phyloP scores from a whole-genome alignment of 2,329 filamentous ascomycete genomes.

The Myriosclerotinia curreyana region DNA sequence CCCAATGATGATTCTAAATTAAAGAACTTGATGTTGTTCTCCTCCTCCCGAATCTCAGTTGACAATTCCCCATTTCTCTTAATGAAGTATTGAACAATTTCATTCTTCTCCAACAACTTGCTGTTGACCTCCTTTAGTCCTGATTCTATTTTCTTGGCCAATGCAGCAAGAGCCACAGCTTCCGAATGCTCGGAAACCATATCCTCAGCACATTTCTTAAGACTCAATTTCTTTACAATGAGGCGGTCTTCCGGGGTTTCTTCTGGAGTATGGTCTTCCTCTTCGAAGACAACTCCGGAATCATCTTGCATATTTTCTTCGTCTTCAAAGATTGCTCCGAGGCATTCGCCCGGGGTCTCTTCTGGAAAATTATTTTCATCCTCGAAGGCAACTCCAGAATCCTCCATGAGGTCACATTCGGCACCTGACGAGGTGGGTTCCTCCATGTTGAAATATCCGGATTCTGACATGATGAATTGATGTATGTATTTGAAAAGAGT shows the following conservation, averaged over 20 bases:
- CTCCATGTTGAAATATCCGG: conserved; percentile 11
- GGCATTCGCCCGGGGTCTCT: conserved; percentile 7
- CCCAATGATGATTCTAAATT: conserved; percentile 16
- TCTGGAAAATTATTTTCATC: conserved; percentile 16
- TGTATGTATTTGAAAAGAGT: conserved; percentile 9
- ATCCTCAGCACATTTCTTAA: conserved; percentile 19
- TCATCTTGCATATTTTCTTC: conserved; percentile 13
- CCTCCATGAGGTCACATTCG: conserved; percentile 10
- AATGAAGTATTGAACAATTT: conserved; percentile 21
- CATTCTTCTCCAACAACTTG: conserved; percentile 20
- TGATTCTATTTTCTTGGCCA: conserved; percentile 21
- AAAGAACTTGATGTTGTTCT: conserved; percentile 18
- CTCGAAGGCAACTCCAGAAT: conserved; percentile 18
- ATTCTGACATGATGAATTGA: conserved; percentile 12
- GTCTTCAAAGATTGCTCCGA: conserved; percentile 14
- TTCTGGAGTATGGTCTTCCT: not conserved
- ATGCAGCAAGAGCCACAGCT: conserved; percentile 18
- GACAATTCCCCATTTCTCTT: conserved; percentile 16
- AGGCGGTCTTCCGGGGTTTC: conserved; percentile 14
- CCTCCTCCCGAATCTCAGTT: conserved; percentile 15
- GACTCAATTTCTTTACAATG: conserved; percentile 15
- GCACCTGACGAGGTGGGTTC: not conserved
- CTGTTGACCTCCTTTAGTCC: conserved; percentile 19
- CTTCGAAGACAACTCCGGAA: conserved; percentile 8
- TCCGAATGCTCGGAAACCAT: conserved; percentile 19